Percentiles rank a stretch among this genome's conserved stretches.
Evolutionary conservation across 2,329 filamentous ascomycete genomes (phyloP).

Genomic region (Fonsecaea monophora): DNA sequence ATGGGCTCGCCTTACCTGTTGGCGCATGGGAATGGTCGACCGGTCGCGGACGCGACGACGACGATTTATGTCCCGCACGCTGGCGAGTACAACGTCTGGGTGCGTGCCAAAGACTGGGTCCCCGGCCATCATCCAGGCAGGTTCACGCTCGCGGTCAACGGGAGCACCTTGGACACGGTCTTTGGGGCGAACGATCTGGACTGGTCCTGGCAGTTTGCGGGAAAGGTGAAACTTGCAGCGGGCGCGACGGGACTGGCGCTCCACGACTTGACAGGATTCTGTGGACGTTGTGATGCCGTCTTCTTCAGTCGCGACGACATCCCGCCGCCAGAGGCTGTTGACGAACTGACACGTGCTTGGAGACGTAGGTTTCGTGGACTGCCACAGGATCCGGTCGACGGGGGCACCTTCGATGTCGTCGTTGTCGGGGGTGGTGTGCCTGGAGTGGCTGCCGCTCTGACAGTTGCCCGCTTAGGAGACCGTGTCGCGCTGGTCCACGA

Average conservation of each 20-base stretch:
- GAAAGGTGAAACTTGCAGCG: neutral
- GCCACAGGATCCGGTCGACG: conserved; percentile 9
- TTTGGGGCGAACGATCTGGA: conserved; percentile 20
- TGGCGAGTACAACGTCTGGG: conserved; percentile 18
- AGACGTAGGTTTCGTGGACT: conserved; percentile 15
- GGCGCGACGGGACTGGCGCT: conserved; percentile 10
- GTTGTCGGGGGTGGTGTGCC: conserved; percentile 19
- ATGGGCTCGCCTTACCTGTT: too few relatives aligned
- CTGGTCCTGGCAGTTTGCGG: conserved; percentile 21
- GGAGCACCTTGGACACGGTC: neutral
- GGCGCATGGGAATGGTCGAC: too few relatives aligned
- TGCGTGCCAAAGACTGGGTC: conserved; percentile 29
- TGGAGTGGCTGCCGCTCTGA: conserved; percentile 15
- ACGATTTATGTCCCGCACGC: too few relatives aligned
- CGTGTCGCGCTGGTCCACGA: conserved; percentile 22
- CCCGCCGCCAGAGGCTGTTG: neutral
- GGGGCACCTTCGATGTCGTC: conserved; percentile 18
- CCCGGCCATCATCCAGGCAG: conserved; percentile 20
- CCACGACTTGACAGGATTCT: conserved; percentile 24
- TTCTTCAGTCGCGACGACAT: conserved; percentile 12
- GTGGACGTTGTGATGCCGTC: conserved; percentile 24
- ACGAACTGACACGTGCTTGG: conserved; percentile 9
- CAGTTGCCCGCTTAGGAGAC: conserved; percentile 20
- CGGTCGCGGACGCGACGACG: too few relatives aligned
- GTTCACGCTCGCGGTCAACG: conserved; percentile 22